phyloP scores from a whole-genome alignment of 1,284 basidiomycete species.

The Malassezia equina region DNA sequence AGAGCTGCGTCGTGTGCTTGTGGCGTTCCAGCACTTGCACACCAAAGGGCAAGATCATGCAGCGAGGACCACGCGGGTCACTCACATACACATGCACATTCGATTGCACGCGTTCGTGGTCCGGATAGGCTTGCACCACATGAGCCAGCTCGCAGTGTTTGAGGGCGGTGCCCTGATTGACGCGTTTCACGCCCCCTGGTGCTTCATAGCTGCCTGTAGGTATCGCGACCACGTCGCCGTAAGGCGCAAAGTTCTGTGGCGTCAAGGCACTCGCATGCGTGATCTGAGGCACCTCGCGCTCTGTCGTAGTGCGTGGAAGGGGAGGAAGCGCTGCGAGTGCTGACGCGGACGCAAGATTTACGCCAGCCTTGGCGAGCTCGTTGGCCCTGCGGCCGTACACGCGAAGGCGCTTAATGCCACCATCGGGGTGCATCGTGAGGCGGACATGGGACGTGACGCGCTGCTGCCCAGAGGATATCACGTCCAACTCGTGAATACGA shows the following conservation, averaged over 20 bases:
- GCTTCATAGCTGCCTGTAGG: constrained; percentile 9
- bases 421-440: constrained; percentile 84
- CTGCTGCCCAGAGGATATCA: constrained; percentile 55
- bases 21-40: constrained; percentile 39
- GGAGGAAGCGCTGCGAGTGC: constrained; percentile 20
- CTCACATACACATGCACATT: constrained; percentile 39
- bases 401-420: constrained; percentile 83
- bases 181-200: constrained; percentile 20
- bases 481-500: constrained; percentile 73
- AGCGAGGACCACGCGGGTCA: constrained; percentile 6
- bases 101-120: constrained; percentile 20
- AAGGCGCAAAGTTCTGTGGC: constrained; percentile 21
- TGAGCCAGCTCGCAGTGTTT: constrained; percentile 30
- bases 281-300: constrained; percentile 13
- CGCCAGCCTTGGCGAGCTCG: constrained; percentile 18
- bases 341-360: constrained; percentile 17
- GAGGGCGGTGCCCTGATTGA: constrained; percentile 40
- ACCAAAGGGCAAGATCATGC: constrained; percentile 21
- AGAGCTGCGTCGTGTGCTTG: constrained; percentile 36
- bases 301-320: constrained; percentile 18
- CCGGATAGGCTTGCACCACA: constrained; percentile 24
- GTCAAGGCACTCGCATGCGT: constrained; percentile 12
- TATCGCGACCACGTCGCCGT: constrained; percentile 34
- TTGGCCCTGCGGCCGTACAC: constrained; percentile 60
- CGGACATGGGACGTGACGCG: constrained; percentile 69